phyloP scores from a whole-genome alignment of 768 basidiomycete genomes.

The Tulasnella sp. region DNA sequence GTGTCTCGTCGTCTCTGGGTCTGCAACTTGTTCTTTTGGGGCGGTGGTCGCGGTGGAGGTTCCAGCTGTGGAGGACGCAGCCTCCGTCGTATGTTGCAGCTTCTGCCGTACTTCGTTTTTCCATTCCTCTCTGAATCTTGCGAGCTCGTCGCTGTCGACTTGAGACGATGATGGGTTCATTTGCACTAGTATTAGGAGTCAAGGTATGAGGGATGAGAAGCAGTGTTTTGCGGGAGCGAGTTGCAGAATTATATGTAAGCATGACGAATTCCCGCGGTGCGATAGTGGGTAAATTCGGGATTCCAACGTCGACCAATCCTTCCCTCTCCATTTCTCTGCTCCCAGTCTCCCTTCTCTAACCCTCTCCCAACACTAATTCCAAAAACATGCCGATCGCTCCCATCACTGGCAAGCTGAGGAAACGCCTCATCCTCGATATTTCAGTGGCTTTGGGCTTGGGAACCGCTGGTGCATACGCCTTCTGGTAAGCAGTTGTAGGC shows the following conservation, averaged over 20 bases:
- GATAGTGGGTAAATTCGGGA: conserved; percentile 15
- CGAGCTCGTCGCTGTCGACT: conserved; percentile 55
- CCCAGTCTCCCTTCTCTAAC: conserved; percentile 9
- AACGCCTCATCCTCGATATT: conserved; percentile 86
- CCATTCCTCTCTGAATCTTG: conserved; percentile 73
- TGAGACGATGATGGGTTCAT: background rate
- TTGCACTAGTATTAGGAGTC: conserved; percentile 4
- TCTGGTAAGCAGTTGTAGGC: conserved; percentile 62
- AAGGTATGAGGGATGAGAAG: background rate
- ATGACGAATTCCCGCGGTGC: conserved; percentile 6
- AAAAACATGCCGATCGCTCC: conserved; percentile 79
- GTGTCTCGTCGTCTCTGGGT: background rate
- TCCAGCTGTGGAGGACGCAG: background rate
- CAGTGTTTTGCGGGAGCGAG: background rate
- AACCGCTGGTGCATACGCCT: conserved; percentile 70
- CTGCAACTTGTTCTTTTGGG: background rate
- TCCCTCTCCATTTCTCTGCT: conserved; percentile 15
- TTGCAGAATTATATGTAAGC: background rate
- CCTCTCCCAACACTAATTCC: conserved; percentile 39
- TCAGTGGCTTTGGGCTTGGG: conserved; percentile 77
- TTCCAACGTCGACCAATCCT: conserved; percentile 21
- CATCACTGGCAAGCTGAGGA: conserved; percentile 92
- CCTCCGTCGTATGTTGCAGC: background rate
- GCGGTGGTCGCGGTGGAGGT: conserved; percentile 24
- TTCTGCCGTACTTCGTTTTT: conserved; percentile 57